Conservation (phyloP, 768 basidiomycete species). For the Tricholoma terreum region DNA sequence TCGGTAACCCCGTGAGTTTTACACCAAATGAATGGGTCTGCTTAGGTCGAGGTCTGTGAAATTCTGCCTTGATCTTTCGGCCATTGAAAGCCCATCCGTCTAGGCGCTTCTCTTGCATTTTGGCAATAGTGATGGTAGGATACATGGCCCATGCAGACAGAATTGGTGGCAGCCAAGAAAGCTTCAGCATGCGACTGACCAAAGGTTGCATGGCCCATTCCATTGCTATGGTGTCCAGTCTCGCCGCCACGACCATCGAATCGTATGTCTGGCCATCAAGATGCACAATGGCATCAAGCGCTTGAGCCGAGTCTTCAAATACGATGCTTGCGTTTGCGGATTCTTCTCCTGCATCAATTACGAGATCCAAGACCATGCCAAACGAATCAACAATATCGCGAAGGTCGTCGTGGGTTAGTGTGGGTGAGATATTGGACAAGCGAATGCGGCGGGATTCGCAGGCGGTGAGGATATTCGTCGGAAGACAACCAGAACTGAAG, state of each 20-base stretch:
- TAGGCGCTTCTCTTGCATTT: constrained; percentile 37
- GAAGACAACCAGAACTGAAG: constrained; percentile 28
- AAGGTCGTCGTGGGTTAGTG: constrained; percentile 27
- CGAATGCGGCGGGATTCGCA: constrained; percentile 34
- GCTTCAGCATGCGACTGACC: constrained; percentile 30
- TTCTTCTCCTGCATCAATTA: constrained; percentile 19
- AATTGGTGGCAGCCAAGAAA: constrained; percentile 45
- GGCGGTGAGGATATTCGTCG: constrained; percentile 30
- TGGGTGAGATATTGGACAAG: constrained; percentile 39
- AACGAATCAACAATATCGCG: constrained; percentile 26
- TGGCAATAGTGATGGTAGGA: constrained; percentile 38
- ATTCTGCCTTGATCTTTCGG: constrained; percentile 37
- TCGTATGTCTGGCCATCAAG: constrained; percentile 30
- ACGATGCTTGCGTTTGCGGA: constrained; percentile 20
- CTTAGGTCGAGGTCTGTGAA: constrained; percentile 29
- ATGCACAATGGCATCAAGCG: constrained; percentile 29
- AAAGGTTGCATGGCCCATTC: constrained; percentile 8
- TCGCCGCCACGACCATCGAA: constrained; percentile 23
- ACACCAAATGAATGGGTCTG: constrained; percentile 40
- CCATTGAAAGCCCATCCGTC: constrained; percentile 37
- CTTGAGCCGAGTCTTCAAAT: constrained; percentile 27
- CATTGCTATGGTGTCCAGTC: constrained; percentile 22
- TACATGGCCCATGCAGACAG: constrained; percentile 48
- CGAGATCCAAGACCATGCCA: constrained; percentile 26
- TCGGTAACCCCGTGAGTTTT: constrained; percentile 43